Evolutionary conservation across 2,329 filamentous ascomycete species (phyloP), one percentile per base, ranked within the genome.

Genomic region (Diplocarpon mali): DNA sequence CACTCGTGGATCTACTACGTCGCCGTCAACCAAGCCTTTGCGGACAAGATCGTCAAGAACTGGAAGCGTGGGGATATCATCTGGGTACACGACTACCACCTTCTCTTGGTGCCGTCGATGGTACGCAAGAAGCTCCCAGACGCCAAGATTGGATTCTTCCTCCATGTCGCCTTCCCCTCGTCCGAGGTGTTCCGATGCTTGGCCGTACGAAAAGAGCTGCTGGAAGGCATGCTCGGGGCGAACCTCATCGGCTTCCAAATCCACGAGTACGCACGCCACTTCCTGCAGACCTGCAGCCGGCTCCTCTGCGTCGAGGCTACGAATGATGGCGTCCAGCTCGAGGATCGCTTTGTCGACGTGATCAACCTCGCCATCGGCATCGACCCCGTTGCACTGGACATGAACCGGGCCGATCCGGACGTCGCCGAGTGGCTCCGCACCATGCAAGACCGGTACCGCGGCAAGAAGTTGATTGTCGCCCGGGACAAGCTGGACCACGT

Each of bases 1-100:
- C 89, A 96, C 65, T 95, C 89, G 0, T 96, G 89, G 87, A 76
- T 88, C 55, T 94, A 86, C 68, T 96, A 96, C 58, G 83, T 88
- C 60, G 86, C 85, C 43, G 75, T 95, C 60, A 95, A 95, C 67
- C 83, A 92, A 63, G 86, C 83, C 2, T 95, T 96, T 65, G 90
- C 90, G 28, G 85, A 95, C 62, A 83, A 82, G 61, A 88, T 96
- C 47, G 72, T 94, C 38, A 83, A 83, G 63, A 86, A 89, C 65
- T 96, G 90, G 81, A 95, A 95, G 69, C 80, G 83, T 24, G 88
- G 87, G 35, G 92, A 96, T 61, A 78, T 85, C 38, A 84, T 96
- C 57, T 96, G 90, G 90, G 72, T 96, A 36, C 88, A 96, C 62
- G 90, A 96, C 64, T 96, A 96, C 61, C 90, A 96, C 62, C 72